Evolutionary conservation across 306 rosid genomes (phyloP).

Genomic region (Hippophae tibetana): DNA sequence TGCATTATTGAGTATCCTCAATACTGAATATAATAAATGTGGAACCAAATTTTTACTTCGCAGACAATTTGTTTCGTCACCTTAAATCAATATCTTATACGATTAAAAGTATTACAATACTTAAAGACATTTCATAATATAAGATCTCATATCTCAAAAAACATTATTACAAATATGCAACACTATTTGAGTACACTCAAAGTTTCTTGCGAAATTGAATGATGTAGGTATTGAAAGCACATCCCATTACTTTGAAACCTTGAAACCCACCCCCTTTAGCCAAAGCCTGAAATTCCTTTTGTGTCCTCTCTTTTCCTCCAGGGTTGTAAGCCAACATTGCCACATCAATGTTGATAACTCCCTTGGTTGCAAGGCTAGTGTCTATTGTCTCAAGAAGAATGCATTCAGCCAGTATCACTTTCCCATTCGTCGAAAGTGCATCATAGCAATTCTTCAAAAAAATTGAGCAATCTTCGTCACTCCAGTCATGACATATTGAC

Average conservation of each 20-base stretch:
- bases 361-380: background rate
- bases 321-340: slow-evolving; percentile 17
- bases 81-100: no score
- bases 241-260: background rate
- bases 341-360: slow-evolving; percentile 5
- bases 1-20: no score
- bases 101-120: no score
- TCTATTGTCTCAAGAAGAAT: slow-evolving; percentile 19
- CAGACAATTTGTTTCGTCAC: no score
- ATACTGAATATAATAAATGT: no score
- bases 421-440: slow-evolving; percentile 20
- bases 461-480: slow-evolving; percentile 22
- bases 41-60: no score
- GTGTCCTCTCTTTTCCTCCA: slow-evolving; percentile 28
- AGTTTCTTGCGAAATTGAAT: no score
- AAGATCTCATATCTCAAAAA: no score
- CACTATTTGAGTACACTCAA: no score
- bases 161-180: no score
- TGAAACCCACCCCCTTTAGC: slow-evolving; percentile 16
- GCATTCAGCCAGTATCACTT: slow-evolving; percentile 20
- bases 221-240: no score
- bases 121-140: no score
- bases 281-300: slow-evolving; percentile 13
- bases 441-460: slow-evolving; percentile 24
- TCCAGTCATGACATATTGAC: slow-evolving; percentile 29